Percentiles rank a stretch among this genome's conserved stretches.
Evolutionary conservation across 2,329 filamentous ascomycete genomes (phyloP).

Genomic region (Xylaria sp.): DNA sequence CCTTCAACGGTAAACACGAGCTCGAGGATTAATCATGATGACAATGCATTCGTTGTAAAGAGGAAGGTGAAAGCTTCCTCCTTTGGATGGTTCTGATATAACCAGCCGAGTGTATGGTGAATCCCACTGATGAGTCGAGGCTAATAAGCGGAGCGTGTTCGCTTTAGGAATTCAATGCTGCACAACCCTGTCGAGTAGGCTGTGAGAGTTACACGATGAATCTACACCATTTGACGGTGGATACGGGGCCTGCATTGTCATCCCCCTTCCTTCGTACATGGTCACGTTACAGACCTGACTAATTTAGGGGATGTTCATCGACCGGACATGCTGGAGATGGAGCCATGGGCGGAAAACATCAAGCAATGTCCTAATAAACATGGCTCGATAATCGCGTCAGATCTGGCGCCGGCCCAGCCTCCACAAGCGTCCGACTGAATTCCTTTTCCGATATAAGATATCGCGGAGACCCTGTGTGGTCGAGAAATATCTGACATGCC

Average conservation of each 20-base stretch:
- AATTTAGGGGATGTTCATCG: constrained; percentile 14
- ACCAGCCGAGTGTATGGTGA: constrained; percentile 7
- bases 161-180: constrained; percentile 16
- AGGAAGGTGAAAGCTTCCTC: constrained; percentile 23
- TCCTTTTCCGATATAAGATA: constrained; percentile 28
- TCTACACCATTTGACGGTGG: constrained; percentile 10
- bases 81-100: not conserved
- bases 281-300: constrained; percentile 21
- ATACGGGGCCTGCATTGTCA: constrained; percentile 29
- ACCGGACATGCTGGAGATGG: constrained; percentile 5
- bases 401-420: constrained; percentile 12
- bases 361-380: constrained; percentile 17
- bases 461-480: constrained; percentile 3
- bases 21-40: not conserved
- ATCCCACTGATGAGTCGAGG: constrained; percentile 15
- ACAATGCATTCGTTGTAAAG: not conserved
- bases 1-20: constrained; percentile 15
- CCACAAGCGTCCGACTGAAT: not conserved
- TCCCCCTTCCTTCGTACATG: constrained; percentile 21
- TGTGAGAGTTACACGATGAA: constrained; percentile 7
- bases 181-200: constrained; percentile 22
- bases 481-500: not conserved
- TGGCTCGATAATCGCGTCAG: constrained; percentile 17
- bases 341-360: constrained; percentile 23
- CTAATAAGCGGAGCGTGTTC: constrained; percentile 3